Evolutionary conservation across 192 early-diverging fungal species (phyloP).

Genomic region (Backusella tuberculispora): DNA sequence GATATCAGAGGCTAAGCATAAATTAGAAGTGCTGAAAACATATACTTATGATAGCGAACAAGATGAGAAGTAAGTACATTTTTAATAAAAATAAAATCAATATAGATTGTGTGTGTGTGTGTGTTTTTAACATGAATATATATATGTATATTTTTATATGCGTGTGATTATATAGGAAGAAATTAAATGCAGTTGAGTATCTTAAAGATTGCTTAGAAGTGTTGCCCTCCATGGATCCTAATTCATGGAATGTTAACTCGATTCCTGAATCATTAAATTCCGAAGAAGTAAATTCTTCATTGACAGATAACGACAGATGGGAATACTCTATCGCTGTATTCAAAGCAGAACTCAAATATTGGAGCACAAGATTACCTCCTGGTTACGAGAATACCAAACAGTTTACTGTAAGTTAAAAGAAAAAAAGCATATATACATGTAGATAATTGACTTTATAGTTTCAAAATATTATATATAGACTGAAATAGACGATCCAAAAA

Average conservation of each 20-base stretch:
- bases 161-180: background rate
- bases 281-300: too few species aligned
- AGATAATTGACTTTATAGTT: background rate
- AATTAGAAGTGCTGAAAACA: background rate
- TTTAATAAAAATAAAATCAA: background rate
- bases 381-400: background rate
- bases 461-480: background rate
- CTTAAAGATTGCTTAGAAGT: background rate
- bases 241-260: conserved; percentile 22
- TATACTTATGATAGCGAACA: background rate
- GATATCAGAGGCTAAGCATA: background rate
- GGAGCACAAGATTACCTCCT: conserved; percentile 19
- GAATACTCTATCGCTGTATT: conserved; percentile 15
- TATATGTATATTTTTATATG: background rate
- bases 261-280: conserved; percentile 15
- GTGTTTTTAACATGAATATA: background rate
- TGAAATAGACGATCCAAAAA: background rate
- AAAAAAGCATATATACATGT: background rate
- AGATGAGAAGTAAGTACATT: background rate
- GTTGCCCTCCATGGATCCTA: background rate
- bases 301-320: conserved; percentile 7
- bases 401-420: background rate
- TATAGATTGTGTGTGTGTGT: background rate
- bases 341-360: conserved; percentile 20
- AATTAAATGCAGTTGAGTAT: background rate